A percentile compares a stretch with the other conserved stretches of the same genome.
phyloP scores from a whole-genome alignment of 2,329 filamentous ascomycete species.

The Myriosclerotinia curreyana region DNA sequence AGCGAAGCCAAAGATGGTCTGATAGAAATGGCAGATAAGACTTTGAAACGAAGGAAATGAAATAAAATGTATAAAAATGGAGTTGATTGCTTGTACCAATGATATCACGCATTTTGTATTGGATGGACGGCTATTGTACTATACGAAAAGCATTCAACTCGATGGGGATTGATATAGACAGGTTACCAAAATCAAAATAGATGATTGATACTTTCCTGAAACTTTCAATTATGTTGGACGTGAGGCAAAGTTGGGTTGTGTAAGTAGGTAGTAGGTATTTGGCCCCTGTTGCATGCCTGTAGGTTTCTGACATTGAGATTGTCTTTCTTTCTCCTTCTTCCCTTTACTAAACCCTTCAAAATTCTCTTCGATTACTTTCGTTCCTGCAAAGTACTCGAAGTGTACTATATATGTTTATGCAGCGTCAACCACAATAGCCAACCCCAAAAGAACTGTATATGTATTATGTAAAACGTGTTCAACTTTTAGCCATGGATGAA shows the following conservation, averaged over 20 bases:
- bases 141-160: constrained; percentile 19
- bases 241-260: neutral
- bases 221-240: neutral
- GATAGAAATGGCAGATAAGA: constrained; percentile 91
- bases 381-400: no score
- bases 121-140: constrained; percentile 15
- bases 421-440: no score
- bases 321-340: no score
- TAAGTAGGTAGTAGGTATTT: neutral
- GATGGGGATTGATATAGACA: constrained; percentile 8
- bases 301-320: no score
- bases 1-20: constrained; percentile 91
- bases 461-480: no score
- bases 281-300: neutral
- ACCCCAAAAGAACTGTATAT: no score
- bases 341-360: no score
- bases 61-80: constrained; percentile 13
- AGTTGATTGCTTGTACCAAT: constrained; percentile 25
- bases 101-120: constrained; percentile 8
- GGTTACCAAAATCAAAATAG: constrained; percentile 1
- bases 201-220: constrained; percentile 1
- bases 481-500: no score
- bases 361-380: no score
- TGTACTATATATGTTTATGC: no score
- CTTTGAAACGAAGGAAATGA: constrained; percentile 81